These are phyloP conservation scores for Elymus sibiricus DNA, from an alignment of 176 grass and related monocot species.

Conservation along the genomic window DNA sequence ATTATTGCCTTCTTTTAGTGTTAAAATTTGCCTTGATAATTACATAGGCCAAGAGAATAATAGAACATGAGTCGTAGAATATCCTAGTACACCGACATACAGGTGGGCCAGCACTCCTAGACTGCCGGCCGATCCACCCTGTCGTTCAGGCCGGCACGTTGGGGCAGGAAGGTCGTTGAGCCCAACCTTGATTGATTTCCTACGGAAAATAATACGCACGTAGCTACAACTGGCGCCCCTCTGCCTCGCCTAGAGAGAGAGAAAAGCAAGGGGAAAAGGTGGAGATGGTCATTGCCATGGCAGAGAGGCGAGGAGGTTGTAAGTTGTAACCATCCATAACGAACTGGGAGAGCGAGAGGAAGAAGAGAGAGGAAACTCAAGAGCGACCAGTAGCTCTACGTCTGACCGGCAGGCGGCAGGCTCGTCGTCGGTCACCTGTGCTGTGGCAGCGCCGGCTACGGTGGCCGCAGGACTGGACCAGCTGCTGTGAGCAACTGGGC, in stretches of 20 bases:
- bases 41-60: constrained; percentile 35
- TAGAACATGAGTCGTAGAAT: constrained; percentile 18
- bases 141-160: constrained; percentile 36
- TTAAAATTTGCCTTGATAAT: not conserved
- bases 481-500: not conserved
- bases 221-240: not conserved
- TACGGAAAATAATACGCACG: constrained; percentile 10
- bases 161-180: constrained; percentile 25
- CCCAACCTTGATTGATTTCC: constrained; percentile 19
- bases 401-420: not conserved
- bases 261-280: not conserved
- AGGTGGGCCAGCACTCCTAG: constrained; percentile 3
- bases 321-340: constrained; percentile 1
- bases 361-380: not conserved
- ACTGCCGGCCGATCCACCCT: constrained; percentile 26
- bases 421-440: not conserved
- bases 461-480: not conserved
- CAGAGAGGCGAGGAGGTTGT: not conserved
- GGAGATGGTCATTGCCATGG: not conserved
- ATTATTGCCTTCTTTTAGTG: not conserved
- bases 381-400: not conserved
- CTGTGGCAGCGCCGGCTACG: not conserved
- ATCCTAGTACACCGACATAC: not conserved
- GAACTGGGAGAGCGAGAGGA: not conserved
- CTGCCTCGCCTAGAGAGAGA: constrained; percentile 10